Percentiles rank a stretch among this genome's conserved stretches.
These are phyloP conservation scores for Zea luxurians DNA, from an alignment of 176 grass and related monocot species.

Conservation along the genomic window DNA sequence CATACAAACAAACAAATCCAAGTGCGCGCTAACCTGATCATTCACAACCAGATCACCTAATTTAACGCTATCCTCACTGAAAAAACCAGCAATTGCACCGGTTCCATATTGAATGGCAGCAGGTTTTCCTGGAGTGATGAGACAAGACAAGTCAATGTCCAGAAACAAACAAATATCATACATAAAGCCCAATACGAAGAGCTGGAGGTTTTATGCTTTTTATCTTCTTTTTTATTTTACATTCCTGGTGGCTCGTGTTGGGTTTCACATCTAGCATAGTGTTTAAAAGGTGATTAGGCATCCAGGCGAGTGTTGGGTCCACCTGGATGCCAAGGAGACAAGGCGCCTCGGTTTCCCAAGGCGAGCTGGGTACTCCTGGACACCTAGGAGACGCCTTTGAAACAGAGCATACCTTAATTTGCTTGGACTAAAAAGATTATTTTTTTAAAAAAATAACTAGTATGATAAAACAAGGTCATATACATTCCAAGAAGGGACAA, in stretches of 20 bases:
- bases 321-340: no score
- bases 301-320: no score
- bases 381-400: no score
- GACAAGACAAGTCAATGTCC: conserved; percentile 34
- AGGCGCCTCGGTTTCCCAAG: no score
- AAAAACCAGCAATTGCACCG: conserved; percentile 82
- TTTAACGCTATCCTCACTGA: conserved; percentile 72
- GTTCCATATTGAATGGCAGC: conserved; percentile 92
- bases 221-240: background rate
- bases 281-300: no score
- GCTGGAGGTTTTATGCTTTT: background rate
- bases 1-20: background rate
- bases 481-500: background rate
- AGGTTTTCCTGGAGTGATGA: conserved; percentile 59
- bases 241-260: background rate
- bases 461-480: background rate
- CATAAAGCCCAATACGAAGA: background rate
- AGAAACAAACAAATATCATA: background rate
- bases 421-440: background rate
- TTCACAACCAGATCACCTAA: conserved; percentile 69
- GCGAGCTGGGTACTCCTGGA: no score
- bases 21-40: conserved; percentile 56
- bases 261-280: background rate
- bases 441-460: background rate
- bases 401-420: background rate